Conservation (phyloP, 495 filamentous ascomycete genomes). For the Xylaria palmicola region DNA sequence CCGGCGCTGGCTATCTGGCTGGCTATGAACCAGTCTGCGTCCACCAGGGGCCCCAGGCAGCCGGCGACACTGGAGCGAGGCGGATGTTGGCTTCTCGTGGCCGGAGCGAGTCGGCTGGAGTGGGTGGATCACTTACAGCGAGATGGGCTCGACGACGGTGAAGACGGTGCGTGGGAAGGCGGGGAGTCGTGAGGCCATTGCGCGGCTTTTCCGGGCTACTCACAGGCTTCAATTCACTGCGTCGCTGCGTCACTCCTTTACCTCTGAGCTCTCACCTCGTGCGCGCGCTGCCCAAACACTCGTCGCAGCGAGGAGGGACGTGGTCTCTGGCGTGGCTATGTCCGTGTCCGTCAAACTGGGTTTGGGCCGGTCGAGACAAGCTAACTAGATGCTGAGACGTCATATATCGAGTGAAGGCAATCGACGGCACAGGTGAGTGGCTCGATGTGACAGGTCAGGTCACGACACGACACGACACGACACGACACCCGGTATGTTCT, state of each 20-base stretch:
- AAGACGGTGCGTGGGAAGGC: constrained; percentile 54
- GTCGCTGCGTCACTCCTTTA: too few species aligned
- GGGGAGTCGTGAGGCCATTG: constrained; percentile 56
- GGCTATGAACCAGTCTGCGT: constrained; percentile 58
- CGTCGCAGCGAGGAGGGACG: neutral
- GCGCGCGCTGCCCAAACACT: too few species aligned
- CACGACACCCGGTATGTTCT: neutral
- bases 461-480: too few species aligned
- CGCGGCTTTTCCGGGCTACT: neutral
- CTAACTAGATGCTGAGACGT: neutral
- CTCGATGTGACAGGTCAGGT: neutral
- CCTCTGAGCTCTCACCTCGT: too few species aligned
- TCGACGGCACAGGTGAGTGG: neutral
- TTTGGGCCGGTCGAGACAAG: neutral
- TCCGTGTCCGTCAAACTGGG: too few species aligned
- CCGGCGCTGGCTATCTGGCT: constrained; percentile 52
- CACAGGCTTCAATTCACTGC: too few species aligned
- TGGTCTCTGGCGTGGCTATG: too few species aligned
- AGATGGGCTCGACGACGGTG: constrained; percentile 66
- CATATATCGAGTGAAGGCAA: neutral
- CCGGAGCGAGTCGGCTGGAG: too few species aligned
- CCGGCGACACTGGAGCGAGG: constrained; percentile 47
- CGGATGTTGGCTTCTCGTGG: too few species aligned
- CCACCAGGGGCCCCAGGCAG: constrained; percentile 52
- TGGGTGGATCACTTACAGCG: constrained; percentile 53